phyloP scores from a whole-genome alignment of 2,329 filamentous ascomycete genomes.

The Zarea fungicola region DNA sequence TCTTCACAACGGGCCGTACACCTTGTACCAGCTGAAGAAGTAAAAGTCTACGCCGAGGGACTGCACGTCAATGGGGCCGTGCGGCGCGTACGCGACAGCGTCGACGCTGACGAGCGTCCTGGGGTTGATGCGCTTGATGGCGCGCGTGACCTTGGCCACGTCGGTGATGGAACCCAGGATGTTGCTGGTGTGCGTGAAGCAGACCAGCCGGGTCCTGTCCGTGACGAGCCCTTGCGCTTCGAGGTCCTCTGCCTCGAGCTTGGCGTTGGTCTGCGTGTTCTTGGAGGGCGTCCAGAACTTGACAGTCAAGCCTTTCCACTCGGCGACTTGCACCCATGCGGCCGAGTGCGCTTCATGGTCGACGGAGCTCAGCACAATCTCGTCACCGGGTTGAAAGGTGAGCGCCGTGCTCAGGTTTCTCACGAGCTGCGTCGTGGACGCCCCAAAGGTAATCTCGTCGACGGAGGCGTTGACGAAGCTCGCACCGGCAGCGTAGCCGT shows the following conservation, averaged over 20 bases:
- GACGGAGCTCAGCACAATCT: too few species aligned
- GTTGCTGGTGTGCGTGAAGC: slow-evolving; percentile 66
- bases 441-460: too few species aligned
- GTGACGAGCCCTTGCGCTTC: slow-evolving; percentile 41
- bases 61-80: slow-evolving; percentile 61
- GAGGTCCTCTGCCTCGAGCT: neutral
- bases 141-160: slow-evolving; percentile 30
- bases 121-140: slow-evolving; percentile 47
- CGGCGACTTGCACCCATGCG: neutral
- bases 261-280: neutral
- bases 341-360: neutral
- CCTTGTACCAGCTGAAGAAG: slow-evolving; percentile 70
- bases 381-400: too few species aligned
- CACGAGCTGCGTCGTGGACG: too few species aligned
- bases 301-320: neutral
- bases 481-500: too few species aligned
- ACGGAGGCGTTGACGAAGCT: too few species aligned
- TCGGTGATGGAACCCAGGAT: slow-evolving; percentile 58
- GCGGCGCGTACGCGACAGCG: slow-evolving; percentile 66
- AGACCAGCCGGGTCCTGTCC: slow-evolving; percentile 59
- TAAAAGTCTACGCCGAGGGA: slow-evolving; percentile 66
- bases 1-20: slow-evolving; percentile 63
- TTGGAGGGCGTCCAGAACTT: neutral
- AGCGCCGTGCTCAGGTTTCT: too few species aligned
- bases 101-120: slow-evolving; percentile 44